A percentile compares a stretch with the other conserved stretches of the same genome.
These are phyloP conservation scores for Medicago truncatula DNA, from an alignment of 306 rosid species.

Conservation along the genomic window MtrunA17r5.0-ANR NC_053042.1:10142501-10143000, in stretches of 20 bases:
- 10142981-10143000: not conserved
- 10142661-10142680: conserved; percentile 84
- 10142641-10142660: conserved; percentile 96
- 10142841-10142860: conserved; percentile 8
- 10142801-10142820: conserved; percentile 12
- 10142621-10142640: conserved; percentile 97
- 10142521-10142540: conserved; percentile 12
- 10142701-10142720: conserved; percentile 92
- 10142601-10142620: conserved; percentile 41
- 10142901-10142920: conserved; percentile 12
- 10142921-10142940: not conserved
- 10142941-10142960: not conserved
- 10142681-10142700: conserved; percentile 90
- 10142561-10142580: conserved; percentile 19
- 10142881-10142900: too few species aligned
- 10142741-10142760: conserved; percentile 37
- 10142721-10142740: conserved; percentile 58
- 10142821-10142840: not conserved
- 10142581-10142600: conserved; percentile 19
- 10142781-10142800: not conserved
- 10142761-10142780: not conserved
- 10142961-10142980: not conserved
- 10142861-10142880: not conserved
- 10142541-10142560: not conserved
- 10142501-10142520: not conserved